These are phyloP conservation scores for Ophiosphaerella herpotricha DNA, from an alignment of 2,329 filamentous ascomycete genomes.

Conservation along the genomic window DNA sequence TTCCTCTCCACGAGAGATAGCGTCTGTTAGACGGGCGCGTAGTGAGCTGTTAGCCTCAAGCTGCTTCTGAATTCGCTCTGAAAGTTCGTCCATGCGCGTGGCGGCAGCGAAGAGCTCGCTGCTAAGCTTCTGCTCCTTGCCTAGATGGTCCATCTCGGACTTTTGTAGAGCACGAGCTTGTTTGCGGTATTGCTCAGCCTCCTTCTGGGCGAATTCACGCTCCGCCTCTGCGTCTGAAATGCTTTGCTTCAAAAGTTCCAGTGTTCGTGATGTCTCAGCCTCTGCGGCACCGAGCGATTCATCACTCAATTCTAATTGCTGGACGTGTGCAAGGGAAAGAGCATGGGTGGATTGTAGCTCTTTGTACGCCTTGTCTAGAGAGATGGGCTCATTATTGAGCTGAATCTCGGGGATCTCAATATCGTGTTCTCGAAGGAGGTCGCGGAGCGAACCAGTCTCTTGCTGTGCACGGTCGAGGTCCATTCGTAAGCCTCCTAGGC, in stretches of 20 bases:
- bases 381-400: conserved; percentile 61
- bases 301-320: conserved; percentile 62
- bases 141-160: conserved; percentile 60
- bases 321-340: conserved; percentile 69
- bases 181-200: conserved; percentile 64
- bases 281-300: conserved; percentile 44
- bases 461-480: conserved; percentile 94
- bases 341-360: conserved; percentile 75
- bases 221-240: conserved; percentile 72
- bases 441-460: conserved; percentile 83
- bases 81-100: conserved; percentile 77
- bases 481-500: conserved; percentile 87
- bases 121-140: conserved; percentile 67
- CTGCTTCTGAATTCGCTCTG: conserved; percentile 77
- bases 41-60: conserved; percentile 77
- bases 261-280: conserved; percentile 63
- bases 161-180: conserved; percentile 64
- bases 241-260: conserved; percentile 68
- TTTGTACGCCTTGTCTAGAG: conserved; percentile 73
- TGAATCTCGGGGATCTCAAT: conserved; percentile 70
- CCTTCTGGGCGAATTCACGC: conserved; percentile 71
- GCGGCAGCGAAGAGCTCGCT: conserved; percentile 75
- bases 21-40: conserved; percentile 74
- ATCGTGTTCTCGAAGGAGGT: conserved; percentile 80
- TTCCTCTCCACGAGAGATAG: conserved; percentile 80